Evolutionary conservation across 73 alveolate species (phyloP).

Genomic region (Uronychia binucleata): DNA sequence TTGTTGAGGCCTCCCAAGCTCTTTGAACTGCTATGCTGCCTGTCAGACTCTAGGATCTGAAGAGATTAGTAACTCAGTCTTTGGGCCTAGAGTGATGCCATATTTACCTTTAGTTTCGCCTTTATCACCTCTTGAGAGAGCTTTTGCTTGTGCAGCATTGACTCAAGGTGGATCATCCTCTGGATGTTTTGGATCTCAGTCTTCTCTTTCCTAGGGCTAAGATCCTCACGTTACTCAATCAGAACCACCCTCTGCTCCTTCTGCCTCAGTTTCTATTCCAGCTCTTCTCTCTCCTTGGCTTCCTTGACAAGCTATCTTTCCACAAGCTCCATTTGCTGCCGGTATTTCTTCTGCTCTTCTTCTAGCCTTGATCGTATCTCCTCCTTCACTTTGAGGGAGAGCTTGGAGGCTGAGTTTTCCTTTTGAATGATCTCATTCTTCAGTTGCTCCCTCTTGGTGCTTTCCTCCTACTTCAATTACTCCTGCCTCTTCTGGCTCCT

Average conservation of each 20-base stretch:
- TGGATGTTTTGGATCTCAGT: not conserved
- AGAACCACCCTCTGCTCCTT: not conserved
- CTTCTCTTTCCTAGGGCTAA: not conserved
- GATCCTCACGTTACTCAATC: not conserved
- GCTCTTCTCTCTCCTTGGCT: constrained; percentile 1
- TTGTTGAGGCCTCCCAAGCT: not conserved
- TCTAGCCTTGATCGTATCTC: no score
- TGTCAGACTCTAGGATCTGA: not conserved
- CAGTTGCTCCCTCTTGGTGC: no score
- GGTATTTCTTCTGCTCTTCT: no score
- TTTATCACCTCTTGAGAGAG: not conserved
- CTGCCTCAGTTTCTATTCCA: not conserved
- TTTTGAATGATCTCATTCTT: no score
- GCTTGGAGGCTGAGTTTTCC: no score
- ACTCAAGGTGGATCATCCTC: not conserved
- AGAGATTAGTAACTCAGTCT: not conserved
- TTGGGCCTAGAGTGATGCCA: not conserved
- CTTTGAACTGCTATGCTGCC: not conserved
- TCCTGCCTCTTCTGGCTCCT: not conserved
- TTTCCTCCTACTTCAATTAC: not conserved
- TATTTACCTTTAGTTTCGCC: not conserved
- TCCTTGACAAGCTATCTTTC: not conserved
- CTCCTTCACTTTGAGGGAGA: no score
- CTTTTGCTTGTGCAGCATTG: not conserved
- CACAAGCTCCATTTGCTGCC: not conserved